Evolutionary conservation across 495 filamentous ascomycete genomes (phyloP).

Genomic region (Penicillium mononematosum): DNA sequence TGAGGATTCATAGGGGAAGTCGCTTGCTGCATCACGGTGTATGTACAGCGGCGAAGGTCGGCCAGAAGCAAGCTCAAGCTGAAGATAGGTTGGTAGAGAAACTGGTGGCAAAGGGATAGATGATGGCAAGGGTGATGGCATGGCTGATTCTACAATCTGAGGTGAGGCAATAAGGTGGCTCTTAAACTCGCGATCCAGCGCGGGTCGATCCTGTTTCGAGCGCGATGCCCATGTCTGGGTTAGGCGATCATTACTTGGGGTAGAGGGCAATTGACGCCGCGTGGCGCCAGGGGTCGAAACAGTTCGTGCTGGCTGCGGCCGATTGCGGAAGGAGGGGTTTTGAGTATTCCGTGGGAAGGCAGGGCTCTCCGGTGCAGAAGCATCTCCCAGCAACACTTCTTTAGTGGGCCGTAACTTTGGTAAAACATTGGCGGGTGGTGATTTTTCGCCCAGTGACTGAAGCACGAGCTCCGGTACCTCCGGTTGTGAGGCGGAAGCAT

Average conservation of each 20-base stretch:
- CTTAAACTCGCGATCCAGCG: conserved; percentile 44
- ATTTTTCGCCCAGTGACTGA: conserved; percentile 21
- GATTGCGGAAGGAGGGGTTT: conserved; percentile 24
- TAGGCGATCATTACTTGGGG: conserved; percentile 35
- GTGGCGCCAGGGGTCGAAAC: conserved; percentile 38
- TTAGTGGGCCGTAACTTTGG: conserved; percentile 27
- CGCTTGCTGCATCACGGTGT: conserved; percentile 65
- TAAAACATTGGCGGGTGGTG: conserved; percentile 14
- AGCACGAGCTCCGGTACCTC: conserved; percentile 18
- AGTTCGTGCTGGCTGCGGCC: conserved; percentile 36
- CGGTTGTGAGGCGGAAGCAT: conserved; percentile 7
- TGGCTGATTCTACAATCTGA: conserved; percentile 36
- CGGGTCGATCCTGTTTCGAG: conserved; percentile 35
- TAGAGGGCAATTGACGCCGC: conserved; percentile 22
- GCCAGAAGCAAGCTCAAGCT: conserved; percentile 80
- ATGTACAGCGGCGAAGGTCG: conserved; percentile 87
- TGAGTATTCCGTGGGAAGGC: conserved; percentile 10
- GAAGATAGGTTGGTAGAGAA: conserved; percentile 83
- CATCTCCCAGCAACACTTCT: conserved; percentile 29
- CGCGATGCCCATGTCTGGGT: conserved; percentile 42
- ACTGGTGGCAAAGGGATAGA: conserved; percentile 77
- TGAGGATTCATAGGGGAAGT: conserved; percentile 93
- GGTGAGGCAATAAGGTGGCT: conserved; percentile 27
- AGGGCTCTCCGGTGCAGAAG: conserved; percentile 24
- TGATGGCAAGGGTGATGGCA: conserved; percentile 66